Evolutionary conservation across 805 yeast genomes (phyloP).

Genomic region (Wickerhamomyces ciferrii): DNA sequence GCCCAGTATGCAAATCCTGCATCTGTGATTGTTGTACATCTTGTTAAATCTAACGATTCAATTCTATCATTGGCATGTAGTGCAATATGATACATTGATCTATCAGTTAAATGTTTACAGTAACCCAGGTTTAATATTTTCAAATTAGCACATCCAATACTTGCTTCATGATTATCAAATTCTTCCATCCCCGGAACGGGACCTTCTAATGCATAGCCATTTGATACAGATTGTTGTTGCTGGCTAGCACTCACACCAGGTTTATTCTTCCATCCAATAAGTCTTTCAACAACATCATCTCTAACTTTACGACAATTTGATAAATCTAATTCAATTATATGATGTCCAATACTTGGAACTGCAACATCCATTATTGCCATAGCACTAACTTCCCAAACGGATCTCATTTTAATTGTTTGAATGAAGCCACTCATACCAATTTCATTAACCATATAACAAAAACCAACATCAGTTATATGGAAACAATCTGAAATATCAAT

Average conservation of each 20-base stretch:
- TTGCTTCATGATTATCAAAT: slow-evolving; percentile 5
- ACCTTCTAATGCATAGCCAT: slow-evolving; percentile 11
- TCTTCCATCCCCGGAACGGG: slow-evolving; percentile 27
- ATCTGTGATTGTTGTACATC: slow-evolving; percentile 78
- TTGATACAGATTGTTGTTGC: too few relatives aligned
- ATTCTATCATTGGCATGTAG: slow-evolving; percentile 51
- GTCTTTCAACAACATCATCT: slow-evolving; percentile 64
- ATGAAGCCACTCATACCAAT: slow-evolving; percentile 63
- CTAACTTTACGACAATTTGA: slow-evolving; percentile 70
- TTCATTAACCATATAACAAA: slow-evolving; percentile 64
- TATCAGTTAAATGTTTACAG: slow-evolving; percentile 71
- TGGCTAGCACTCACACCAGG: neutral
- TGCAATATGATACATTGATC: slow-evolving; percentile 58
- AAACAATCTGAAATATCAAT: slow-evolving; percentile 70
- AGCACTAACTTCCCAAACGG: slow-evolving; percentile 74
- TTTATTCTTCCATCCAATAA: slow-evolving; percentile 48
- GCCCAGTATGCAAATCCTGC: slow-evolving; percentile 67
- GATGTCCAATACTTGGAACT: slow-evolving; percentile 55
- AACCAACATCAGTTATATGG: slow-evolving; percentile 74
- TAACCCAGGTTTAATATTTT: slow-evolving; percentile 56
- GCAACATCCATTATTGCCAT: slow-evolving; percentile 80
- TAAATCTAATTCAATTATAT: slow-evolving; percentile 55
- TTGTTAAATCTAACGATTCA: slow-evolving; percentile 53
- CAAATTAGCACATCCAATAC: slow-evolving; percentile 55
- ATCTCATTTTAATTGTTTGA: slow-evolving; percentile 50